Evolutionary conservation across 1,284 basidiomycete genomes (phyloP).

Genomic region (Mrakiaceae sp.): DNA sequence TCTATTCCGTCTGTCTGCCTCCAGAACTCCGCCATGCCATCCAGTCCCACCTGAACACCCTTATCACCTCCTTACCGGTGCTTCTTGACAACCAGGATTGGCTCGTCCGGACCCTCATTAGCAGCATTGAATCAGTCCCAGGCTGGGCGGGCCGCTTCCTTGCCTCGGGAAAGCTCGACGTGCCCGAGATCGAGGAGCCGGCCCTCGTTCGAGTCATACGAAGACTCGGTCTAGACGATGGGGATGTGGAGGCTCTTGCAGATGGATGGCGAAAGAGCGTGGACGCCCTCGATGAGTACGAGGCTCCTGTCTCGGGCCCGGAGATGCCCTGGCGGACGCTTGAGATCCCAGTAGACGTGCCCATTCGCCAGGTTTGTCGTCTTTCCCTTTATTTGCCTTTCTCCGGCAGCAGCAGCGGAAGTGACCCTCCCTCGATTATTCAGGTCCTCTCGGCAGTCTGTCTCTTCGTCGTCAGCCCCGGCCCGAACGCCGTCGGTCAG

Average conservation of each 20-base stretch:
- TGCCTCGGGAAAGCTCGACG: conserved; percentile 3
- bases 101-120: conserved; percentile 1
- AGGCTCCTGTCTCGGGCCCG: background rate
- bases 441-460: conserved; percentile 8
- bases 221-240: background rate
- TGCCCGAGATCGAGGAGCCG: conserved; percentile 4
- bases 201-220: background rate
- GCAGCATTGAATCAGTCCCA: background rate
- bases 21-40: conserved; percentile 3
- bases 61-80: background rate
- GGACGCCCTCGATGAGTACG: conserved; percentile 6
- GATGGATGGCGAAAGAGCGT: too few species aligned
- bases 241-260: background rate
- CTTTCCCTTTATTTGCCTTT: background rate
- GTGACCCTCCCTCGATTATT: background rate
- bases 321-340: conserved; percentile 13
- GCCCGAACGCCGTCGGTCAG: conserved; percentile 8
- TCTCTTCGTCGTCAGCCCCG: background rate
- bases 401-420: too few species aligned
- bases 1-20: background rate
- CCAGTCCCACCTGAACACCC: background rate
- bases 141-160: conserved; percentile 5
- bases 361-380: conserved; percentile 9
- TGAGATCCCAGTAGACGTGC: conserved; percentile 15
- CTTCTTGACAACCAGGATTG: conserved; percentile 1